A percentile compares a stretch with the other conserved stretches of the same genome.
Evolutionary conservation across 805 yeast genomes (phyloP).

Genomic region (Candida tallmaniae): DNA sequence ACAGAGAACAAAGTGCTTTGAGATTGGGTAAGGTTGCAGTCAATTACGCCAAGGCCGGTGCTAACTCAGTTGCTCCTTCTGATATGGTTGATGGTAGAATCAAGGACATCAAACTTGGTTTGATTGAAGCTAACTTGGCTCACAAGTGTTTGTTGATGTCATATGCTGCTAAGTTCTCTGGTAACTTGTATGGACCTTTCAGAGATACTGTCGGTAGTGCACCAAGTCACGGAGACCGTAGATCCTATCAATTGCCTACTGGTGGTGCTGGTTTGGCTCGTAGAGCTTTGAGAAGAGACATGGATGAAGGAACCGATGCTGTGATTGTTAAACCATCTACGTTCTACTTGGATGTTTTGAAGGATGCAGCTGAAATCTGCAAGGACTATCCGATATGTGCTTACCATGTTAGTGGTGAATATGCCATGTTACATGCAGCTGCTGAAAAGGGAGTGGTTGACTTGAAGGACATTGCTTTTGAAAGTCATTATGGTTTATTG

Average conservation of each 20-base stretch:
- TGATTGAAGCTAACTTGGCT: constrained; percentile 76
- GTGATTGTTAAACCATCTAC: constrained; percentile 95
- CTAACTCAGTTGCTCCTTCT: constrained; percentile 92
- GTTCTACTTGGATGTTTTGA: constrained; percentile 85
- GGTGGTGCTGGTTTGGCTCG: constrained; percentile 93
- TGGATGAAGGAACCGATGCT: constrained; percentile 93
- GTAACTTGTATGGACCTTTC: constrained; percentile 92
- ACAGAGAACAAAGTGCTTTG: constrained; percentile 67
- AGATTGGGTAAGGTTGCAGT: constrained; percentile 93
- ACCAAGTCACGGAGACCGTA: constrained; percentile 89
- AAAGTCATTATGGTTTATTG: constrained; percentile 83
- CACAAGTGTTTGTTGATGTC: constrained; percentile 88
- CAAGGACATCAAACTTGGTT: constrained; percentile 78
- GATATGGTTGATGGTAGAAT: constrained; percentile 98
- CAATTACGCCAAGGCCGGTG: constrained; percentile 94
- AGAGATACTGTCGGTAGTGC: constrained; percentile 95
- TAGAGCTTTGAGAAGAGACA: constrained; percentile 81
- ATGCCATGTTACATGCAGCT: constrained; percentile 97
- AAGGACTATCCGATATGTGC: constrained; percentile 86
- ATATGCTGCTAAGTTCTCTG: constrained; percentile 90
- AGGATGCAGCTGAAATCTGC: constrained; percentile 82
- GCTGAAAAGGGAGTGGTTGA: constrained; percentile 94
- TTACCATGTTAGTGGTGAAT: constrained; percentile 96
- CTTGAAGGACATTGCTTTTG: constrained; percentile 76
- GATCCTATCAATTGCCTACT: constrained; percentile 87